A percentile compares a stretch with the other conserved stretches of the same genome.
These are phyloP conservation scores for Petunia axillaris DNA, from an alignment of 257 asterid species.

Conservation along the genomic window DNA sequence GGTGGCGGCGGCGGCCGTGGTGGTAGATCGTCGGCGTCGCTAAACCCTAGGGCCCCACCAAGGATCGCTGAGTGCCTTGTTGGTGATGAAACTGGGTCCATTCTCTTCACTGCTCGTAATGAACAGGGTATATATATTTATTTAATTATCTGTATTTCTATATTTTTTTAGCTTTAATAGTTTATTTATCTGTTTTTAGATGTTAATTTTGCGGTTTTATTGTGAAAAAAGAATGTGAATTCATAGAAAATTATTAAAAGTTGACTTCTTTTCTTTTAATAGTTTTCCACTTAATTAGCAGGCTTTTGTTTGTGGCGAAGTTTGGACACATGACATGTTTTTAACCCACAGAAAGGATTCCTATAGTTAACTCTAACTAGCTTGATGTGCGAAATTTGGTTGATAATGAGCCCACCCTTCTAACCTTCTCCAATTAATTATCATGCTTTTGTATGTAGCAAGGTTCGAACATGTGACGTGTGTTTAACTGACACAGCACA, in stretches of 20 bases:
- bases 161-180: background rate
- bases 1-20: conserved; percentile 29
- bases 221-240: background rate
- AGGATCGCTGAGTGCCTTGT: conserved; percentile 47
- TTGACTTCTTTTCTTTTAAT: background rate
- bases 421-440: too few relatives aligned
- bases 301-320: background rate
- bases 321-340: too few relatives aligned
- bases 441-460: too few relatives aligned
- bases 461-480: too few relatives aligned
- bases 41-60: conserved; percentile 33
- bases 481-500: too few relatives aligned
- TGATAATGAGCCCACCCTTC: too few relatives aligned
- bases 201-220: background rate
- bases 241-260: background rate
- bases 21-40: conserved; percentile 30
- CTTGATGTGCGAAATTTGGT: too few relatives aligned
- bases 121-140: conserved; percentile 36
- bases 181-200: background rate
- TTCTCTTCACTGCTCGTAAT: conserved; percentile 47
- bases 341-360: too few relatives aligned
- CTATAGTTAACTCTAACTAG: too few relatives aligned
- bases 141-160: background rate
- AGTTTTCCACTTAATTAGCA: background rate
- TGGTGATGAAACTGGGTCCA: conserved; percentile 46